A percentile compares a stretch with the other conserved stretches of the same genome.
Conservation (phyloP, 495 filamentous ascomycete genomes). For the Durotheca rogersii region DNA sequence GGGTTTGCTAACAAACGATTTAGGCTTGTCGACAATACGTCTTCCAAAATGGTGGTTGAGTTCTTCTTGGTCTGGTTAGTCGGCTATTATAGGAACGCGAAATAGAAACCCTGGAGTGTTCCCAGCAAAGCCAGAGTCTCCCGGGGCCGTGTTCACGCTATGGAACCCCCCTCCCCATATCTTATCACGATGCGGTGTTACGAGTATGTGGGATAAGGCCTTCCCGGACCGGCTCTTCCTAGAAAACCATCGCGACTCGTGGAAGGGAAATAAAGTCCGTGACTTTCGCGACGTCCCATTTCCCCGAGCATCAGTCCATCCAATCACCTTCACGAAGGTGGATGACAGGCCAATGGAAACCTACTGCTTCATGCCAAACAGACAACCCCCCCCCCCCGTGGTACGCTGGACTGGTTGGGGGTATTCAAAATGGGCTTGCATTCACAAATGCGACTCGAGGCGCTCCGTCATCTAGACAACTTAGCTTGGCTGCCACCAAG, state of each 20-base stretch:
- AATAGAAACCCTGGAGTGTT: conserved; percentile 17
- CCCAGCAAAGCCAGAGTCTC: no score
- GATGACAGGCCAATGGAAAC: no score
- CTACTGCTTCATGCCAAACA: conserved; percentile 21
- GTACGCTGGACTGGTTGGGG: conserved; percentile 15
- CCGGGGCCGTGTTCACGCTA: not conserved
- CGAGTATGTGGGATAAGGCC: conserved; percentile 11
- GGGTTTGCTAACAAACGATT: conserved; percentile 25
- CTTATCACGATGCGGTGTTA: conserved; percentile 13
- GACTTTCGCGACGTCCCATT: no score
- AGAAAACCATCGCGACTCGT: conserved; percentile 10
- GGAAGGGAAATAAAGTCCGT: conserved; percentile 5
- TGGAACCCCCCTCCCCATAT: not conserved
- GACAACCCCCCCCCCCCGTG: not conserved
- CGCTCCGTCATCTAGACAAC: no score
- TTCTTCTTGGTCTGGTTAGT: not conserved
- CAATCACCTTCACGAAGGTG: conserved; percentile 12
- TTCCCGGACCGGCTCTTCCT: conserved; percentile 21
- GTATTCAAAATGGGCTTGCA: conserved; percentile 3
- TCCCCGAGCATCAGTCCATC: conserved; percentile 25
- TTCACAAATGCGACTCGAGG: no score
- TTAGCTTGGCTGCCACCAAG: no score
- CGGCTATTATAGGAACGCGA: conserved; percentile 11
- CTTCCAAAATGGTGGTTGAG: conserved; percentile 36
- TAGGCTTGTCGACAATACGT: conserved; percentile 53